Evolutionary conservation across 495 filamentous ascomycete genomes (phyloP), one percentile per base, ranked within the genome.

Genomic region (Aspergillus nidulans): DNA sequence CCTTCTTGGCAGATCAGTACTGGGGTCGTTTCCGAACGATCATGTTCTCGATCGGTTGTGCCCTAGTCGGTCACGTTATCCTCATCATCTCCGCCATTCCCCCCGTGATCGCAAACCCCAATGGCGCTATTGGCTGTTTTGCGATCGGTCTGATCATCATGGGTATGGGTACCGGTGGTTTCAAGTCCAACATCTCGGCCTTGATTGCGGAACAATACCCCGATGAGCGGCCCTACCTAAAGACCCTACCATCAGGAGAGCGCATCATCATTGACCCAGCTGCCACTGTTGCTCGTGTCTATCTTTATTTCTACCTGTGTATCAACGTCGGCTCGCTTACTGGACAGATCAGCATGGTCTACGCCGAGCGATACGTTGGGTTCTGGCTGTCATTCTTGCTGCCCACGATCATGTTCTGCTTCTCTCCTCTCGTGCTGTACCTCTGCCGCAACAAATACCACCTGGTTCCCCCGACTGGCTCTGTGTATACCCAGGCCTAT

Each of bases 311-410:
- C 62, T 76, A 74, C 58, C 39, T 71, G 58, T 85, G 87, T 70
- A 85, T 91, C 77, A 89, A 89, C 62, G 62, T 87, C 40, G 85
- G 86, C 38, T 72, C 83, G 1, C 62, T 87, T 12, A 30, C 71
- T 25, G 83, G 75, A 16, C 69, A 73, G 56, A 59, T 78, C 40
- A 63, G 61, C 34, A 78, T 85, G 81, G 79, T 82, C 15, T 87
- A 86, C 60, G 78, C 79, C 16, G 85, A 87, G 67, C 80, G 85
- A 54, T 88, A 88, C 50, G 83, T 90, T 52, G 88, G 88, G 19
- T 91, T 89, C 73, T 91, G 81, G 77, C 75, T 90, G 21, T 76
- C 85, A 0, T 87, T 64, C 66, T 70, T 77, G 2, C 69, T 87
- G 20, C 85, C 85, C 6, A 87, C 84, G 1, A 57, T 70, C 20